Percentiles rank a stretch among this genome's conserved stretches.
Conservation (phyloP, 495 filamentous ascomycete genomes). For the Neurospora sublineolata region DNA sequence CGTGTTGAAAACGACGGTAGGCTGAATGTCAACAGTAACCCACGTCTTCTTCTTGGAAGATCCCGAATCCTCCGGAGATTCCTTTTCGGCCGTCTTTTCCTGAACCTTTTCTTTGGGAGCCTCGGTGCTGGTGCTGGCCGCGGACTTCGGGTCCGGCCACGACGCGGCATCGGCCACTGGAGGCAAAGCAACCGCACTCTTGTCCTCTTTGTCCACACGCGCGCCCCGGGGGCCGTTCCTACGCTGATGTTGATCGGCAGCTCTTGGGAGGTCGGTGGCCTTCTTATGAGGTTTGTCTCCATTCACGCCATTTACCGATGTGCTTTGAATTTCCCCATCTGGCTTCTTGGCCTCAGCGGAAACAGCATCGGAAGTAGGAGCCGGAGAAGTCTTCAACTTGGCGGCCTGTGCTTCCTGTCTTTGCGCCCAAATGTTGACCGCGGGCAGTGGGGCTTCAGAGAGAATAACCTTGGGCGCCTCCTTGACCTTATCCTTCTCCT, state of each 20-base stretch:
- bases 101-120: slow-evolving; percentile 22
- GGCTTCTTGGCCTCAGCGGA: slow-evolving; percentile 13
- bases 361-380: slow-evolving; percentile 9
- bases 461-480: slow-evolving; percentile 45
- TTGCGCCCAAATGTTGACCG: slow-evolving; percentile 78
- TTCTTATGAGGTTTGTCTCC: slow-evolving; percentile 41
- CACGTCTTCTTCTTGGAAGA: slow-evolving; percentile 57
- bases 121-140: slow-evolving; percentile 61
- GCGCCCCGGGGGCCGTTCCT: slow-evolving; percentile 35
- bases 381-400: slow-evolving; percentile 45
- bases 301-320: slow-evolving; percentile 10
- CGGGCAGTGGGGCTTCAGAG: slow-evolving; percentile 67
- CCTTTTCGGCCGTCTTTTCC: slow-evolving; percentile 53
- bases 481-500: slow-evolving; percentile 34
- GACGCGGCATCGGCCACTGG: slow-evolving; percentile 56
- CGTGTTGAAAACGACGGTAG: slow-evolving; percentile 72
- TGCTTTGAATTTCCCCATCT: slow-evolving; percentile 7
- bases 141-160: slow-evolving; percentile 86
- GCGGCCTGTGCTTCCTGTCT: slow-evolving; percentile 53
- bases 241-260: slow-evolving; percentile 28
- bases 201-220: slow-evolving; percentile 41
- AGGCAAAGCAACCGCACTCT: slow-evolving; percentile 28
- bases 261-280: slow-evolving; percentile 37
- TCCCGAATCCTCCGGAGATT: slow-evolving; percentile 50
- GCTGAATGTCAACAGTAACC: slow-evolving; percentile 61